Conservation (phyloP, 768 basidiomycete species). For the Pleurotus eryngii region DNA sequence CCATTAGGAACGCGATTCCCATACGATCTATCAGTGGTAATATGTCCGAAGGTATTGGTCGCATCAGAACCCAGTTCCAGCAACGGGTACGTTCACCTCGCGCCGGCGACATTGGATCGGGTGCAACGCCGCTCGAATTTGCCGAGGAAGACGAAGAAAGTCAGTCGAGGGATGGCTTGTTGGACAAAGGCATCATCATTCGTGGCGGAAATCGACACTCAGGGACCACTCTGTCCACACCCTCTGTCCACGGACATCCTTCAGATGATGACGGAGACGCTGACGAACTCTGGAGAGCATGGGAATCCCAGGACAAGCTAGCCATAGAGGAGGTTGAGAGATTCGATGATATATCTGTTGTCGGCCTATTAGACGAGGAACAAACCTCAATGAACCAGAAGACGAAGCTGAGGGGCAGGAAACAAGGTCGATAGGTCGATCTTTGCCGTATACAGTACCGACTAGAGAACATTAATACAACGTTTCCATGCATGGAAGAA, state of each 20-base stretch:
- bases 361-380: slow-evolving; percentile 39
- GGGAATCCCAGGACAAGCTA: slow-evolving; percentile 40
- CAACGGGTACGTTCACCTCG: slow-evolving; percentile 43
- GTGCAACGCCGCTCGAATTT: slow-evolving; percentile 41
- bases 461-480: no score
- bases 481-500: no score
- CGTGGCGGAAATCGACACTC: slow-evolving; percentile 26
- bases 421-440: background rate
- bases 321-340: slow-evolving; percentile 51
- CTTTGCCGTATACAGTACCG: background rate
- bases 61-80: slow-evolving; percentile 54
- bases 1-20: slow-evolving; percentile 50
- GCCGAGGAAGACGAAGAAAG: slow-evolving; percentile 57
- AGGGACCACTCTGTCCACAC: slow-evolving; percentile 33
- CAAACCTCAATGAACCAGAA: slow-evolving; percentile 16
- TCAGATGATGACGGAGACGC: slow-evolving; percentile 29
- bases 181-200: slow-evolving; percentile 21
- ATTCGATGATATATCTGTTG: slow-evolving; percentile 45
- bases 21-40: slow-evolving; percentile 54
- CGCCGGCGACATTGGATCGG: slow-evolving; percentile 16
- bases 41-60: slow-evolving; percentile 58
- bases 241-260: slow-evolving; percentile 32
- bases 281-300: slow-evolving; percentile 35
- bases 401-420: slow-evolving; percentile 10
- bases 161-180: slow-evolving; percentile 13